These are phyloP conservation scores for Trichoderma sp. DNA, from an alignment of 2,329 filamentous ascomycete genomes.

Conservation along the genomic window DNA sequence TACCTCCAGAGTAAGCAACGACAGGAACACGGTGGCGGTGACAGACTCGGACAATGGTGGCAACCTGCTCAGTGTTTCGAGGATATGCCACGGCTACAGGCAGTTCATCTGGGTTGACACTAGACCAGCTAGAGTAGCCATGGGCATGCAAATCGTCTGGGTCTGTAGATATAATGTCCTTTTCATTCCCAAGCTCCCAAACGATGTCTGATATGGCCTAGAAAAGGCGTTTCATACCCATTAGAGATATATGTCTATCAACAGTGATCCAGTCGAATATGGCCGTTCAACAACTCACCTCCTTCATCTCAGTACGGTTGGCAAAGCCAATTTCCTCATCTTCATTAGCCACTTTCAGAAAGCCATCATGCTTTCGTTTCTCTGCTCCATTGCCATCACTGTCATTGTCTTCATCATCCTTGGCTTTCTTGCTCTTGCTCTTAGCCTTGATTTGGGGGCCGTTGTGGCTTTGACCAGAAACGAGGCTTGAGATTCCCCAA, in stretches of 20 bases:
- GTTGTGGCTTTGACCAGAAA: conserved; percentile 14
- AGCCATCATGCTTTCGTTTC: not conserved
- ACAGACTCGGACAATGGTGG: conserved; percentile 65
- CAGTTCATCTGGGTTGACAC: conserved; percentile 57
- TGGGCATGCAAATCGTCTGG: conserved; percentile 60
- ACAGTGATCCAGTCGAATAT: conserved; percentile 7
- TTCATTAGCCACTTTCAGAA: conserved; percentile 20
- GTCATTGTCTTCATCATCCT: not conserved
- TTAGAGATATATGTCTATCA: not conserved
- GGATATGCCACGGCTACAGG: conserved; percentile 66
- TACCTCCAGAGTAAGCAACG: conserved; percentile 82
- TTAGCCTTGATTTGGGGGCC: not conserved
- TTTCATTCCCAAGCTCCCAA: conserved; percentile 40
- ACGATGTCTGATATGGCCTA: conserved; percentile 58
- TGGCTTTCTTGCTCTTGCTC: not conserved
- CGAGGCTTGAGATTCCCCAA: conserved; percentile 40
- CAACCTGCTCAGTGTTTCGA: conserved; percentile 58
- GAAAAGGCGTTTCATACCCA: not conserved
- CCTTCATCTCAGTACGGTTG: conserved; percentile 43
- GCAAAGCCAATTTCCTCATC: conserved; percentile 38
- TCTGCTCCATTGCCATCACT: not conserved
- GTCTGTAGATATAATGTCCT: conserved; percentile 62
- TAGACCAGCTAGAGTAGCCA: conserved; percentile 68
- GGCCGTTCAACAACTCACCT: conserved; percentile 28
- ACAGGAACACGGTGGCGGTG: conserved; percentile 78